These are phyloP conservation scores for Aureobasidium sp. DNA, from an alignment of 2,329 filamentous ascomycete genomes.

Conservation along the genomic window DNA sequence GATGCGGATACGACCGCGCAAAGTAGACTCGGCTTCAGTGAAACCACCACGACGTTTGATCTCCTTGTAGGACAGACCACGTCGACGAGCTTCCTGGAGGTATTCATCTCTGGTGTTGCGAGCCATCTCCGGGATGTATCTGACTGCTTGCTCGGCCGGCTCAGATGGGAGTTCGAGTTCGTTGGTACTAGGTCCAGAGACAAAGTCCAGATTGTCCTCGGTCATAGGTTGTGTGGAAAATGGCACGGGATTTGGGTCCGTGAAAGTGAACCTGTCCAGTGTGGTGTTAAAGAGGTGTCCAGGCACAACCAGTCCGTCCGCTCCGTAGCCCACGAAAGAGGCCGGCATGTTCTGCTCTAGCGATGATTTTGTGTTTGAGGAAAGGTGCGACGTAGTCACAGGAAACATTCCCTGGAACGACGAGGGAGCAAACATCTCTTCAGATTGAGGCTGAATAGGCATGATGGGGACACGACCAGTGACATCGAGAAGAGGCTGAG, in stretches of 20 bases:
- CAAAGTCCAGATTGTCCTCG: not conserved
- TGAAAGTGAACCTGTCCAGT: not conserved
- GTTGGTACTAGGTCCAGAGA: not conserved
- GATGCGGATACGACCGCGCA: conserved; percentile 60
- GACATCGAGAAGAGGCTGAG: not conserved
- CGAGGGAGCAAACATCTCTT: not conserved
- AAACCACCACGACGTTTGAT: conserved; percentile 53
- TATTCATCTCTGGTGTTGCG: conserved; percentile 24
- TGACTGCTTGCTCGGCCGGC: not conserved
- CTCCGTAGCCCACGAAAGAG: not conserved
- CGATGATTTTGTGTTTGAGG: not conserved
- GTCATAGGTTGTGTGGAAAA: not conserved
- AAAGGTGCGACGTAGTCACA: not conserved
- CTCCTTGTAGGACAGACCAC: conserved; percentile 58
- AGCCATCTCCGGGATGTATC: not conserved
- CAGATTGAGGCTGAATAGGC: not conserved
- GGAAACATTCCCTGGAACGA: not conserved
- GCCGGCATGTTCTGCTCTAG: not conserved
- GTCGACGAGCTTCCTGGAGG: conserved; percentile 48
- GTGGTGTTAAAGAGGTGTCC: conserved; percentile 7
- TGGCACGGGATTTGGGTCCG: not conserved
- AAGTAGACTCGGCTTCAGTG: conserved; percentile 61
- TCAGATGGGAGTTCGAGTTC: not conserved
- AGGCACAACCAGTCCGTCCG: conserved; percentile 9
- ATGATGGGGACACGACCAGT: not conserved